These are phyloP conservation scores for Debaryomyces subglobosus DNA, from an alignment of 1,139 yeast genomes.

Conservation along the genomic window DNA sequence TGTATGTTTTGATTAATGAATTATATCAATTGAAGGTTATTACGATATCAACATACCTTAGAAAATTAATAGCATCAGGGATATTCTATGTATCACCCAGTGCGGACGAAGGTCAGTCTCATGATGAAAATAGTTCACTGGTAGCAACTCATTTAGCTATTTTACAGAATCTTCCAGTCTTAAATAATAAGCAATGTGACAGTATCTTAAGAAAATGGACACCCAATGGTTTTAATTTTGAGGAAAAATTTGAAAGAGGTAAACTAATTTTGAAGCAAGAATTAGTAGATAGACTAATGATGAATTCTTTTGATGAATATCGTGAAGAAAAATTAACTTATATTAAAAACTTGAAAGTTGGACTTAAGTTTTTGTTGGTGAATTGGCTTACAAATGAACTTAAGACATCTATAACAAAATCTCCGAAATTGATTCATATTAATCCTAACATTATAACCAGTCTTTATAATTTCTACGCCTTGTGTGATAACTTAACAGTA, in stretches of 20 bases:
- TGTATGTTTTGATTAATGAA: constrained; percentile 59
- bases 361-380: constrained; percentile 45
- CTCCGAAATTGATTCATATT: constrained; percentile 43
- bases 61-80: constrained; percentile 84
- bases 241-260: constrained; percentile 33
- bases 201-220: constrained; percentile 50
- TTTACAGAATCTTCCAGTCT: constrained; percentile 56
- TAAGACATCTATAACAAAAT: constrained; percentile 30
- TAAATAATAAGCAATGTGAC: constrained; percentile 54
- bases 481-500: constrained; percentile 41
- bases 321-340: constrained; percentile 18
- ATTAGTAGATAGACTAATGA: constrained; percentile 29
- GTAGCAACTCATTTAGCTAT: constrained; percentile 51
- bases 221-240: constrained; percentile 35
- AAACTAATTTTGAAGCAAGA: constrained; percentile 26
- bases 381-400: constrained; percentile 49
- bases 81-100: constrained; percentile 56
- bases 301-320: constrained; percentile 16
- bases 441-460: constrained; percentile 35
- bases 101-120: constrained; percentile 1
- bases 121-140: constrained; percentile 23
- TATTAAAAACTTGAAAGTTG: constrained; percentile 34
- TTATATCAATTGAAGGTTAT: constrained; percentile 54
- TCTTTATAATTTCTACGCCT: constrained; percentile 36
- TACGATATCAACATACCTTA: constrained; percentile 66